Evolutionary conservation across 108 stramenopile genomes (phyloP), one percentile per base, ranked within the genome.

Genomic region (Nannochloropsis salina): DNA sequence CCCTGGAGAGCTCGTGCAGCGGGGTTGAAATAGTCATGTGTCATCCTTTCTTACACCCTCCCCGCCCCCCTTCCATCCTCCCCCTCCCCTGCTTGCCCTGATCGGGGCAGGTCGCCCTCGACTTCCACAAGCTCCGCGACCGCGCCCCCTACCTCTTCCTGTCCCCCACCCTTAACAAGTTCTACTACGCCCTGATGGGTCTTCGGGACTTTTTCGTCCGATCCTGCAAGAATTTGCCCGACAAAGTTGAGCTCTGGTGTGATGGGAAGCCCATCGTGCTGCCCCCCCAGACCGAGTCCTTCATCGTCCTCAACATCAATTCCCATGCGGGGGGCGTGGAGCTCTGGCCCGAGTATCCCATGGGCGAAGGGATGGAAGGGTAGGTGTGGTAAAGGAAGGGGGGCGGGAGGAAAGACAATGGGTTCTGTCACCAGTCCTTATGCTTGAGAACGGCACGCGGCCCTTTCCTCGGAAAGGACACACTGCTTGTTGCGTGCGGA

Each of bases 301-400:
- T 82, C 42, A 43, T 82, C 42, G 82, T 82, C 42, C 82, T 82
- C 82, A 82, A 82, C 43, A 43, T 82, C 42, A 43, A 82, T 18
- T 82, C 82, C 42, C 43, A 82, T 18, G 82, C 82, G 12, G 82
- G 82, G 42, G 82, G 82, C 12, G 47, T 51, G 47, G 47, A 51
- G 47, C 47, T 51, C 47, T 51, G 47, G 47, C 47, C 47, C 47
- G 47, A 51, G 47, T 51, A 51, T 15, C 15, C 1, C 47, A 51
- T 51, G 47, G 47, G 47, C 47, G 47, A 1, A 15, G 47, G 47
- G 47, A 51, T 51, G 47, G 47, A 51, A 1, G 47, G 47, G 47
- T 51, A 15, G 47, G 47, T 51, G 47, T 10, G 47, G 47, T 12
- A 15, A 51, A 15, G 15, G 47, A 51, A 51, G 47, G 47, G 47